These are phyloP conservation scores for Asterionellopsis glacialis DNA, from an alignment of 108 stramenopile genomes.

Conservation along the genomic window DNA sequence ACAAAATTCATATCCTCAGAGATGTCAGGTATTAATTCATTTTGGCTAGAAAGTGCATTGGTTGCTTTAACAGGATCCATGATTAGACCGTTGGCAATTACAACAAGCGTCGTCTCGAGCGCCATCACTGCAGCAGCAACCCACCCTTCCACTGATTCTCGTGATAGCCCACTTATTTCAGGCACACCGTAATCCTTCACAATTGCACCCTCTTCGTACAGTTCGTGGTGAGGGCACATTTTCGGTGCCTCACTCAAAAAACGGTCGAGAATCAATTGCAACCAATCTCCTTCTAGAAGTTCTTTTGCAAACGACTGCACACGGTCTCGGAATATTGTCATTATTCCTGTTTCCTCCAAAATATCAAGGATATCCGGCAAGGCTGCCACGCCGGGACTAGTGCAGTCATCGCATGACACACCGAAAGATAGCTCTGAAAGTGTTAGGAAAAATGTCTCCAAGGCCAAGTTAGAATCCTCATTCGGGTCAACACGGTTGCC, in stretches of 20 bases:
- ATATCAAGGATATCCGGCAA: constrained; percentile 39
- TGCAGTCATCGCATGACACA: constrained; percentile 47
- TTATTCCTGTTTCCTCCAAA: constrained; percentile 32
- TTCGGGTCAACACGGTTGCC: constrained; percentile 12
- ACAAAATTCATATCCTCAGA: constrained; percentile 28
- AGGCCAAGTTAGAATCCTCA: constrained; percentile 25
- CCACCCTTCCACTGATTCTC: constrained; percentile 21
- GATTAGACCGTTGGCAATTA: constrained; percentile 21
- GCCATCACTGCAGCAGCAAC: constrained; percentile 13
- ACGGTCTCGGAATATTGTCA: constrained; percentile 33
- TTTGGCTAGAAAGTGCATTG: constrained; percentile 16
- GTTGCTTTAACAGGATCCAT: constrained; percentile 11
- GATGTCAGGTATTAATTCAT: constrained; percentile 9
- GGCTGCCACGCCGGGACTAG: constrained; percentile 37
- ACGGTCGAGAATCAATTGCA: constrained; percentile 37
- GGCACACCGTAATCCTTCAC: constrained; percentile 4
- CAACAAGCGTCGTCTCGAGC: constrained; percentile 12
- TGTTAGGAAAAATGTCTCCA: constrained; percentile 28
- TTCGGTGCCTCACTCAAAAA: constrained; percentile 34
- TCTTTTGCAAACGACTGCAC: constrained; percentile 27
- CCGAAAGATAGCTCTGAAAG: constrained; percentile 39
- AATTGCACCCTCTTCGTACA: constrained; percentile 17
- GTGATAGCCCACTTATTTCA: constrained; percentile 9
- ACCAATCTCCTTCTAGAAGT: constrained; percentile 33
- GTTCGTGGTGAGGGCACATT: constrained; percentile 49